Evolutionary conservation across 2,329 filamentous ascomycete genomes (phyloP).

Genomic region (Annulohypoxylon truncatum): DNA sequence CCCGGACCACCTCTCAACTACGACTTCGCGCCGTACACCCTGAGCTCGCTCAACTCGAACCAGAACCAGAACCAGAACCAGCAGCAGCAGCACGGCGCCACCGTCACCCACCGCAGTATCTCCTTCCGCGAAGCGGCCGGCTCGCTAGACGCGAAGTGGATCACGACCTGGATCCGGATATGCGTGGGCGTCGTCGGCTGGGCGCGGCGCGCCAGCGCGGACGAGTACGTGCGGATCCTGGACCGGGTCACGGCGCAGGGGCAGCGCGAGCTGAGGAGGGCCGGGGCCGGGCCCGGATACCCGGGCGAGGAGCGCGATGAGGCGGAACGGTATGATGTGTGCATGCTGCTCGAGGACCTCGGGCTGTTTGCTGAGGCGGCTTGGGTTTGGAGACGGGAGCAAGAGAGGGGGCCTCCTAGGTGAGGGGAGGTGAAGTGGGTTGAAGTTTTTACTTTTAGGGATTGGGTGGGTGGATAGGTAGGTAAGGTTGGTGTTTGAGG

Average conservation of each 20-base stretch:
- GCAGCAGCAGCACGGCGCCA: too few relatives aligned
- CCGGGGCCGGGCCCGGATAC: conserved; percentile 4
- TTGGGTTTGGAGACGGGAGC: conserved; percentile 41
- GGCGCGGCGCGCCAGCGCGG: conserved; percentile 23
- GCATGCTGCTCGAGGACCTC: conserved; percentile 53
- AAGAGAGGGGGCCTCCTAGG: conserved; percentile 11
- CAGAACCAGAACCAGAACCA: not conserved
- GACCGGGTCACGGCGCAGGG: conserved; percentile 47
- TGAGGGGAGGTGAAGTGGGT: too few relatives aligned
- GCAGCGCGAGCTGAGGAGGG: conserved; percentile 43
- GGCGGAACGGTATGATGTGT: conserved; percentile 49
- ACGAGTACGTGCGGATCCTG: conserved; percentile 43
- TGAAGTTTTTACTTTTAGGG: too few relatives aligned
- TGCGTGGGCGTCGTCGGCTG: conserved; percentile 48
- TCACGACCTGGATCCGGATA: conserved; percentile 51
- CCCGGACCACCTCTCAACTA: conserved; percentile 38
- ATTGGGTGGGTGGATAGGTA: too few relatives aligned
- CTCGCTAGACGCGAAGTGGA: conserved; percentile 51
- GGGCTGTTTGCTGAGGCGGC: conserved; percentile 50
- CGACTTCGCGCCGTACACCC: conserved; percentile 32
- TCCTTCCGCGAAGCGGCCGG: conserved; percentile 55
- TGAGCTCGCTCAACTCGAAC: not conserved
- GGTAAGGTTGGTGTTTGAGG: not conserved
- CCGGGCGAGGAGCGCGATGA: conserved; percentile 7
- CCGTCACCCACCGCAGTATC: conserved; percentile 42